These are phyloP conservation scores for Nigrograna mackinnonii DNA, from an alignment of 2,329 filamentous ascomycete genomes.

Conservation along the genomic window DNA sequence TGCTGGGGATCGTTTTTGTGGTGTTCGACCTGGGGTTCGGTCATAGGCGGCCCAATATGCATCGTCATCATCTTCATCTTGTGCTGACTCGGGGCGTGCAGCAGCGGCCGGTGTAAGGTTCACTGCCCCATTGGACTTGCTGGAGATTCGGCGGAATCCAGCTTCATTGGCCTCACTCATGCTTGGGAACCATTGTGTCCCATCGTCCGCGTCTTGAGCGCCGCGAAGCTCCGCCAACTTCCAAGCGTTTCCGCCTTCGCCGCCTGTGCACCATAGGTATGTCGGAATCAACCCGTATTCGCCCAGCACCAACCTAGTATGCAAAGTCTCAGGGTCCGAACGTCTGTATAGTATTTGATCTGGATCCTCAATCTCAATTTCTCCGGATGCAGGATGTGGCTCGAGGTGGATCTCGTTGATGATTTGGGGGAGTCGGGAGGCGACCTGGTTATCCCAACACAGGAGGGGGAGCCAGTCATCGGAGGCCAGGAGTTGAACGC, in stretches of 20 bases:
- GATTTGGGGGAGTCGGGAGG: slow-evolving; percentile 62
- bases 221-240: slow-evolving; percentile 70
- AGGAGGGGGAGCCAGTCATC: slow-evolving; percentile 73
- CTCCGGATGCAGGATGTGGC: slow-evolving; percentile 79
- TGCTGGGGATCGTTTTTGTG: slow-evolving; percentile 63
- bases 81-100: slow-evolving; percentile 27
- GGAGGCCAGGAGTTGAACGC: slow-evolving; percentile 66
- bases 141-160: slow-evolving; percentile 32
- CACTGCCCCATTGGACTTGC: slow-evolving; percentile 19
- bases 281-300: slow-evolving; percentile 67
- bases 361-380: slow-evolving; percentile 75
- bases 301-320: slow-evolving; percentile 65
- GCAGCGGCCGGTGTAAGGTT: slow-evolving; percentile 10
- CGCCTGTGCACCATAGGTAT: slow-evolving; percentile 71
- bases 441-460: slow-evolving; percentile 66
- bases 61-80: slow-evolving; percentile 71
- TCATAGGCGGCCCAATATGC: slow-evolving; percentile 84
- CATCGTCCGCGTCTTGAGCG: slow-evolving; percentile 60
- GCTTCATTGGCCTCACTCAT: slow-evolving; percentile 65
- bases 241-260: slow-evolving; percentile 70
- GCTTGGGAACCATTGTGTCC: slow-evolving; percentile 59
- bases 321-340: slow-evolving; percentile 76
- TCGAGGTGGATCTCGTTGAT: slow-evolving; percentile 68
- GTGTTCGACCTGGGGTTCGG: slow-evolving; percentile 59
- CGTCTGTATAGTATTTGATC: slow-evolving; percentile 65